phyloP scores from a whole-genome alignment of 108 stramenopile genomes.

The Discostella pseudostelligera region DNA sequence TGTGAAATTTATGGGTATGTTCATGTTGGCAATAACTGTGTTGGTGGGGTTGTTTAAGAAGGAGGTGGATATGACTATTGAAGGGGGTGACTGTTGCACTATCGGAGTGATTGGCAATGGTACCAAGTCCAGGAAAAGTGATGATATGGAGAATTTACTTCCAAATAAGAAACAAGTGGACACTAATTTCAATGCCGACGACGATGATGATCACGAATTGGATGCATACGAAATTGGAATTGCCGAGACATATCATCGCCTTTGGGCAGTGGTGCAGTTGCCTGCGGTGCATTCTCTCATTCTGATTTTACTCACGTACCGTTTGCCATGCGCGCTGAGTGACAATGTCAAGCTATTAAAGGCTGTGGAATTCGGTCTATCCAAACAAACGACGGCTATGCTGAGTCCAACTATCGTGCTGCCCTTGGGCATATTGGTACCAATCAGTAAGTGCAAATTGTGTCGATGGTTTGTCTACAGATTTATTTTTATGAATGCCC shows the following conservation, averaged over 20 bases:
- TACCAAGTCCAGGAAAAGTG: conserved; percentile 4
- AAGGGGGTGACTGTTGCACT: conserved; percentile 25
- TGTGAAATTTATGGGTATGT: conserved; percentile 88
- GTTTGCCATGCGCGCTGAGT: conserved; percentile 75
- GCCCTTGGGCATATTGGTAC: conserved; percentile 85
- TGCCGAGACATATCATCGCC: conserved; percentile 79
- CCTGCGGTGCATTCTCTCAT: conserved; percentile 84
- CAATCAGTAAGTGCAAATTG: conserved; percentile 42
- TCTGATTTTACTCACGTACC: conserved; percentile 87
- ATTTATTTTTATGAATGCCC: too few relatives aligned
- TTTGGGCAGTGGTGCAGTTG: conserved; percentile 82
- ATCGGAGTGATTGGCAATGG: conserved; percentile 9
- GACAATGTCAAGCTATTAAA: conserved; percentile 92
- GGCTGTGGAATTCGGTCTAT: conserved; percentile 82
- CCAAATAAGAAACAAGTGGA: conserved; percentile 24
- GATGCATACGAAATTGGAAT: conserved; percentile 85
- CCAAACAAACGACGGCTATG: conserved; percentile 82
- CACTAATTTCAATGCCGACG: conserved; percentile 37
- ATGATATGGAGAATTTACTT: conserved; percentile 30
- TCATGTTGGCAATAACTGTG: conserved; percentile 90
- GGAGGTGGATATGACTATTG: conserved; percentile 55
- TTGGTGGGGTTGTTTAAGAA: conserved; percentile 90
- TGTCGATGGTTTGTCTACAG: too few relatives aligned
- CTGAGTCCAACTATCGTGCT: conserved; percentile 82
- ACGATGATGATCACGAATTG: conserved; percentile 79